Evolutionary conservation across 2,329 filamentous ascomycete genomes (phyloP).

Genomic region (Sclerotinia nivalis): DNA sequence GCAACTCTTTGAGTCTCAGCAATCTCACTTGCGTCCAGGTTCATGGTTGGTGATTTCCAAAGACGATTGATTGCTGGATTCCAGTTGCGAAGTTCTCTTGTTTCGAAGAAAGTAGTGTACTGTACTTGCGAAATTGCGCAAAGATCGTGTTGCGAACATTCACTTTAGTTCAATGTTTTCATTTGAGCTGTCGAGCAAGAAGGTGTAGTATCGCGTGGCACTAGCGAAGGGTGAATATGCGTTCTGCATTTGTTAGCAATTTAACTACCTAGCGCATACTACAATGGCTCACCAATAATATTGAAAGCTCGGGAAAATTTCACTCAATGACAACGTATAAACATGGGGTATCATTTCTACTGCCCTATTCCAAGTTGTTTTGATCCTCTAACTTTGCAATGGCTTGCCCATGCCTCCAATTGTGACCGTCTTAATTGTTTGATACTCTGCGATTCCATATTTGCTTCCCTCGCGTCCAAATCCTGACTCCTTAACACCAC

Average conservation of each 20-base stretch:
- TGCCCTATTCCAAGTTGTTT: neutral
- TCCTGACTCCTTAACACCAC: slow-evolving; percentile 57
- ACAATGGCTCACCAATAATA: neutral
- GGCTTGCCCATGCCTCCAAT: slow-evolving; percentile 63
- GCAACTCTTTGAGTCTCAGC: neutral
- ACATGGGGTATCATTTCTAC: slow-evolving; percentile 13
- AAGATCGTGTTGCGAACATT: neutral
- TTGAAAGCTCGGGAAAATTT: neutral
- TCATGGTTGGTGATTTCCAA: neutral
- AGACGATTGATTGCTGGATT: neutral
- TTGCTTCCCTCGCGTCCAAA: slow-evolving; percentile 57
- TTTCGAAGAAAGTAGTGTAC: neutral
- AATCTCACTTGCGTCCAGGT: too few relatives aligned
- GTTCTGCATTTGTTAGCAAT: neutral
- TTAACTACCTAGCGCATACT: neutral
- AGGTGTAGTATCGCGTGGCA: neutral
- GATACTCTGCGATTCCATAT: slow-evolving; percentile 55
- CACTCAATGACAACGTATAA: neutral
- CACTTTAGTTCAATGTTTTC: neutral
- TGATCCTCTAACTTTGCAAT: slow-evolving; percentile 46
- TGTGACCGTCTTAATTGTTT: slow-evolving; percentile 50
- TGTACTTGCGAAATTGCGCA: neutral
- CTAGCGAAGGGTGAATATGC: neutral
- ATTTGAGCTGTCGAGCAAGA: too few relatives aligned
- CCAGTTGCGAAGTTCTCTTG: neutral